Evolutionary conservation across 1,139 yeast species (phyloP).

Genomic region (Starmera stellimalicola): DNA sequence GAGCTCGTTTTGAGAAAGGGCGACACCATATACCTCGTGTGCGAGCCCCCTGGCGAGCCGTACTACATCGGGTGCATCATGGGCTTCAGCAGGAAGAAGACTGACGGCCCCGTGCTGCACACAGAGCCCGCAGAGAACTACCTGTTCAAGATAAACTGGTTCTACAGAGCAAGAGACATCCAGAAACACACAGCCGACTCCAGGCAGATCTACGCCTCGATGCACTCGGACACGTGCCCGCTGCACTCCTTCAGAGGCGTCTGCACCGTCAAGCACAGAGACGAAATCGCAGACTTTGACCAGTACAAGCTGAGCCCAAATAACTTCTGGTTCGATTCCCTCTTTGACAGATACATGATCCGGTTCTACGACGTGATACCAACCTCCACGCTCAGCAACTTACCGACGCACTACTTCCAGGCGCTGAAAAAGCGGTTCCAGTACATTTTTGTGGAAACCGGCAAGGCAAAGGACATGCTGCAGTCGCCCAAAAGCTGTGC

Average conservation of each 20-base stretch:
- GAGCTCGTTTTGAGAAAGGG: conserved; percentile 26
- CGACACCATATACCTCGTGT: conserved; percentile 75
- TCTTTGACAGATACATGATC: conserved; percentile 82
- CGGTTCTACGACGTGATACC: conserved; percentile 74
- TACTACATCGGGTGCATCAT: conserved; percentile 80
- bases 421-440: conserved; percentile 63
- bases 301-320: conserved; percentile 50
- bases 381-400: conserved; percentile 42
- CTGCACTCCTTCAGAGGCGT: conserved; percentile 67
- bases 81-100: conserved; percentile 49
- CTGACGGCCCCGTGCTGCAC: conserved; percentile 13
- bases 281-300: conserved; percentile 50
- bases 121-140: conserved; percentile 37
- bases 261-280: conserved; percentile 59
- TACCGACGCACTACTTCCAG: conserved; percentile 42
- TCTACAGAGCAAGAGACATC: conserved; percentile 82
- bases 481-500: conserved; percentile 64
- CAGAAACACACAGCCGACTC: conserved; percentile 61
- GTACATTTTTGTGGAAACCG: conserved; percentile 68
- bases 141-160: conserved; percentile 78
- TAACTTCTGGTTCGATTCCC: conserved; percentile 74
- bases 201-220: conserved; percentile 69
- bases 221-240: conserved; percentile 84
- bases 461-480: conserved; percentile 54
- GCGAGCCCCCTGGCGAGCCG: conserved; percentile 95